Base-by-base conservation (phyloP, 1,284 basidiomycete genomes). In the Papiliotrema fonsecae region DNA sequence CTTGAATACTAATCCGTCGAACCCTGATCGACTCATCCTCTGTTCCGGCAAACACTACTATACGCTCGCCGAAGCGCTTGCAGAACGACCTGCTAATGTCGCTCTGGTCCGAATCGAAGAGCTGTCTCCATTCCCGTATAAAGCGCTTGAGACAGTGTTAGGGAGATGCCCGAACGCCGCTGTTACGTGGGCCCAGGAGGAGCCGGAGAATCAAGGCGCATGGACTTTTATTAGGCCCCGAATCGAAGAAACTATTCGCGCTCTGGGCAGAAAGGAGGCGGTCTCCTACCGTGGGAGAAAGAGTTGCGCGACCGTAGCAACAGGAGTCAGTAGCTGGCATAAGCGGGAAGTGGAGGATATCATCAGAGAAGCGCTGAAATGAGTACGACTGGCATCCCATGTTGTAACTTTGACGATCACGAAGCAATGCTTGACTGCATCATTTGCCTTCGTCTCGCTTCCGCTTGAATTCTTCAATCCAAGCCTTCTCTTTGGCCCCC, bases 381-480 rank as follows among this genome's bases (percentile, higher is more conserved):
- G n/a, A n/a, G n/a, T n/a, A n/a, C n/a, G n/a, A n/a, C n/a, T n/a
- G n/a, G n/a, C n/a, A n/a, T n/a, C n/a, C n/a, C n/a, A n/a, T n/a
- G n/a, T n/a, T n/a, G n/a, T n/a, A n/a, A n/a, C n/a, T n/a, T n/a
- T n/a, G n/a, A n/a, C n/a, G n/a, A n/a, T n/a, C n/a, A n/a, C n/a
- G n/a, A n/a, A n/a, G n/a, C n/a, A n/a, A n/a, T n/a, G n/a, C n/a
- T n/a, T n/a, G n/a, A n/a, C n/a, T n/a, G n/a, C n/a, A n/a, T n/a
- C n/a, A n/a, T n/a, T 41, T 37, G 25, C 25, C 32, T 28, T 49
- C 32, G 42, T 67, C 67, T 38, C 82, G 71, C 24, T 65, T 75
- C 62, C 75, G 78, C 76, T 97, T 97, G 77, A 84, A 93, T 52
- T 88, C 83, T n/a, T 85, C 83, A 25, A 97, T 81, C 92, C 93